These are phyloP conservation scores for Termitomyces eurrhizus DNA, from an alignment of 768 basidiomycete genomes.

Conservation along the genomic window DNA sequence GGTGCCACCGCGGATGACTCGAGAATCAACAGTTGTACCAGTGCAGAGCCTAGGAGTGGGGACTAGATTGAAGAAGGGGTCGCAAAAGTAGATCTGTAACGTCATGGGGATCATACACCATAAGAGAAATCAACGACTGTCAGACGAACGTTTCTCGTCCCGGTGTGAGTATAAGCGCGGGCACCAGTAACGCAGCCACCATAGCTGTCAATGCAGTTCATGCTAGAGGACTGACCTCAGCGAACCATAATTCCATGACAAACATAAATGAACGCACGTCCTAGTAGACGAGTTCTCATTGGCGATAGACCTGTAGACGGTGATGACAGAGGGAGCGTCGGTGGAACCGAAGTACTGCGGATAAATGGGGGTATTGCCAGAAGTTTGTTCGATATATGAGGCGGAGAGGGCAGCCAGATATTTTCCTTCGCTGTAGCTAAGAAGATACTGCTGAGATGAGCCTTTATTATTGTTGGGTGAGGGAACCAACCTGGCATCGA, in stretches of 20 bases:
- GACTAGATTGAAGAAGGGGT: slow-evolving; percentile 44
- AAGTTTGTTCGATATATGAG: slow-evolving; percentile 32
- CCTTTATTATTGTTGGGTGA: background rate
- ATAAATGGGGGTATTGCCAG: slow-evolving; percentile 34
- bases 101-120: background rate
- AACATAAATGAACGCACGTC: slow-evolving; percentile 25
- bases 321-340: slow-evolving; percentile 29
- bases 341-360: slow-evolving; percentile 35
- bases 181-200: slow-evolving; percentile 34
- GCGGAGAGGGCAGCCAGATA: slow-evolving; percentile 28
- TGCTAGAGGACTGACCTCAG: slow-evolving; percentile 17
- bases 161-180: slow-evolving; percentile 40
- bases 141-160: slow-evolving; percentile 38
- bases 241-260: background rate
- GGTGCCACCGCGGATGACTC: slow-evolving; percentile 44
- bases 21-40: slow-evolving; percentile 39
- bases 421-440: slow-evolving; percentile 38
- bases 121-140: too few species aligned
- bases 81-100: slow-evolving; percentile 41
- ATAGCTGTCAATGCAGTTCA: slow-evolving; percentile 39
- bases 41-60: slow-evolving; percentile 33
- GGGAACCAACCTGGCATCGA: slow-evolving; percentile 30
- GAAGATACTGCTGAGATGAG: background rate
- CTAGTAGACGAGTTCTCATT: slow-evolving; percentile 35
- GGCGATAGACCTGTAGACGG: slow-evolving; percentile 34